These are phyloP conservation scores for Eucalyptus erythrocorys DNA, from an alignment of 345 rosid species.

Conservation along the genomic window DNA sequence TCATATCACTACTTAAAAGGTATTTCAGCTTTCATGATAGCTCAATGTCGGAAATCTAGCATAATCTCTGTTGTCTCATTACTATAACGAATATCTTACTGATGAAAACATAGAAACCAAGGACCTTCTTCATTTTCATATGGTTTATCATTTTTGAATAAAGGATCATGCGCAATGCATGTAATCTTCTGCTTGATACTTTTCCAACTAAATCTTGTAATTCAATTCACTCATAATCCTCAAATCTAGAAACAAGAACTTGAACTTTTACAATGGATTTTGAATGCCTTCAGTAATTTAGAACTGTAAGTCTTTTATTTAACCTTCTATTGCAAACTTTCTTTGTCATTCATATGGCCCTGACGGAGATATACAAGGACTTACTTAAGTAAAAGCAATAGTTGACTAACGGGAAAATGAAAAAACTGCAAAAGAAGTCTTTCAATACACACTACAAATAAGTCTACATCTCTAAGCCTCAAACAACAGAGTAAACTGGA, in stretches of 20 bases:
- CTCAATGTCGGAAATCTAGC: background rate
- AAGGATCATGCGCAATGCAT: background rate
- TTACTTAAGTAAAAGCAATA: background rate
- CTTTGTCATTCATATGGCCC: background rate
- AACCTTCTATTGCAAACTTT: background rate
- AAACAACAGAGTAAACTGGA: background rate
- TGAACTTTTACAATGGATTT: background rate
- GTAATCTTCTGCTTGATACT: background rate
- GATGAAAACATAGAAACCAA: background rate
- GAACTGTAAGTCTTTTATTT: background rate
- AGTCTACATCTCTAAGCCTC: background rate
- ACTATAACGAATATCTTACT: background rate
- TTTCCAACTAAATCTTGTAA: background rate
- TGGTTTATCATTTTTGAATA: background rate
- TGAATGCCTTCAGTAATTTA: background rate
- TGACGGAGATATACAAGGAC: background rate
- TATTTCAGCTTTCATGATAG: background rate
- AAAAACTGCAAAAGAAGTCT: background rate
- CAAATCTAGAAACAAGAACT: background rate
- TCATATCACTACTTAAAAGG: background rate
- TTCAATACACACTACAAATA: background rate
- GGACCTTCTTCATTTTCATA: background rate
- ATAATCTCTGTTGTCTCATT: background rate
- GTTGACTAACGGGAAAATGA: background rate
- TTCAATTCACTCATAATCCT: background rate